These are phyloP conservation scores for Groenewaldozyma auringiensis DNA, from an alignment of 1,139 yeast species.

Conservation along the genomic window DNA sequence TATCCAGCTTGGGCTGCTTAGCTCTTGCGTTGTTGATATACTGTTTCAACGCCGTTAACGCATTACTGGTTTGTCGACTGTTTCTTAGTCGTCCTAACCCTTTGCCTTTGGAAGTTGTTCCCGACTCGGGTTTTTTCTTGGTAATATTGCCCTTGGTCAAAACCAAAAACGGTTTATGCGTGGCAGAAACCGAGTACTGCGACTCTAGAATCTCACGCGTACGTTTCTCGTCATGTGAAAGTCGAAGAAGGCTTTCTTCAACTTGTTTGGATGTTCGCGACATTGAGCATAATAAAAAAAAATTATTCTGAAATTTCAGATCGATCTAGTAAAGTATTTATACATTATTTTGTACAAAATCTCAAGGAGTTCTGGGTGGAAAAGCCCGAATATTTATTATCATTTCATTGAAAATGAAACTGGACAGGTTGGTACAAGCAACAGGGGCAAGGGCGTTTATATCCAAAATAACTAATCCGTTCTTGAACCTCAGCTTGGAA, in stretches of 20 bases:
- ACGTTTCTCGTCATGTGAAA: slow-evolving; percentile 38
- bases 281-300: no score
- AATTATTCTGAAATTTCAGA: no score
- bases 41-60: slow-evolving; percentile 13
- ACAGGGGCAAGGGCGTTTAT: slow-evolving; percentile 24
- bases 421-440: no score
- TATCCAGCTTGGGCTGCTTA: slow-evolving; percentile 5
- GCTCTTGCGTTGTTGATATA: slow-evolving; percentile 10
- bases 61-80: slow-evolving; percentile 6
- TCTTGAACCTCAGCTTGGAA: slow-evolving; percentile 72
- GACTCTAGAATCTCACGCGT: slow-evolving; percentile 45
- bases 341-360: no score
- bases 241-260: slow-evolving; percentile 37
- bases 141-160: slow-evolving; percentile 33
- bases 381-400: no score
- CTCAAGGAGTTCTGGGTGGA: no score
- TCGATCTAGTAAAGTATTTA: no score
- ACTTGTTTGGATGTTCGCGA: background rate
- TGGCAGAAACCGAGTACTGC: slow-evolving; percentile 50
- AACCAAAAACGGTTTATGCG: slow-evolving; percentile 51
- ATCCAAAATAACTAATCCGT: slow-evolving; percentile 57
- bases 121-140: slow-evolving; percentile 18
- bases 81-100: background rate
- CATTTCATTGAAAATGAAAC: no score
- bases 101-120: slow-evolving; percentile 5